These are phyloP conservation scores for Xerocomellus intermedius DNA, from an alignment of 768 basidiomycete species.

Conservation along the genomic window DNA sequence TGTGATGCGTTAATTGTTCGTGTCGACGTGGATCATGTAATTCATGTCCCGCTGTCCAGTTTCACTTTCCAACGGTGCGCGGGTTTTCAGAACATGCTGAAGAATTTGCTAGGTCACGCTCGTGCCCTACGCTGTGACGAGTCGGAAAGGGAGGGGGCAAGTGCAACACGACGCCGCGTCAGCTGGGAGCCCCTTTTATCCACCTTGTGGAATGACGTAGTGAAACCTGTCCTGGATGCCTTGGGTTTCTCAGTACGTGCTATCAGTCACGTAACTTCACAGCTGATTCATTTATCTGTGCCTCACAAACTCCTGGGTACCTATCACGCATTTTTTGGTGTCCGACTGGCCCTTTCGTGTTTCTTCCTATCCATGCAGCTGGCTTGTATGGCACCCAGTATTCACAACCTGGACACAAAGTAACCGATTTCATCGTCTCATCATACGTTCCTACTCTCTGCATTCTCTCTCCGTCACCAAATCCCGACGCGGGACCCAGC, in stretches of 20 bases:
- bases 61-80: not conserved
- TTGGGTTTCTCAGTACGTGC: not conserved
- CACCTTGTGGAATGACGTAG: not conserved
- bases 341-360: not conserved
- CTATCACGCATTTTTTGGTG: not conserved
- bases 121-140: too few relatives aligned
- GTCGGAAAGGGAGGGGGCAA: not conserved
- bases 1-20: not conserved
- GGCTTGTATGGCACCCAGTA: not conserved
- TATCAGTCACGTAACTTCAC: too few relatives aligned
- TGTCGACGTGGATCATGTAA: not conserved
- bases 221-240: conserved; percentile 2
- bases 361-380: not conserved
- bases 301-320: conserved; percentile 2
- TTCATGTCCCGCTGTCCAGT: not conserved
- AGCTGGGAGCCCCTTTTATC: not conserved
- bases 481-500: not conserved
- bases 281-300: not conserved
- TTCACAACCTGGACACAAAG: not conserved
- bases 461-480: not conserved
- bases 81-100: not conserved
- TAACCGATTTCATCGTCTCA: conserved; percentile 1
- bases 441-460: not conserved
- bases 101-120: not conserved
- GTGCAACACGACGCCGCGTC: not conserved